These are phyloP conservation scores for Cutaneotrichosporon mucoides DNA, from an alignment of 1,284 basidiomycete genomes.

Conservation along the genomic window DNA sequence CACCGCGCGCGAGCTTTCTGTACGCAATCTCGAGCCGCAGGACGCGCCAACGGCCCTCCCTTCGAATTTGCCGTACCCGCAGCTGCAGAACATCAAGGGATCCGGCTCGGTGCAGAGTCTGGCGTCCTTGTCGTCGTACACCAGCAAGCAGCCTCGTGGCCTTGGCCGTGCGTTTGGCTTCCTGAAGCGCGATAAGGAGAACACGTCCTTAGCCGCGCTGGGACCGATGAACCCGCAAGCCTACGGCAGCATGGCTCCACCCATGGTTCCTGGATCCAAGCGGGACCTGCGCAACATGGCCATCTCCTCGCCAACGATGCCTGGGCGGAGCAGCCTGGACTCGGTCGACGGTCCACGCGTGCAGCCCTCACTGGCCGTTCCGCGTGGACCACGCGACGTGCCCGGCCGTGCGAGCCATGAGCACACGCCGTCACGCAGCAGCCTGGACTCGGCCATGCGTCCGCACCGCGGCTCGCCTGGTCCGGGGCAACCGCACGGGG, in stretches of 20 bases:
- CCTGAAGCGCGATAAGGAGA: conserved; percentile 36
- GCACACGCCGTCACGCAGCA: background rate
- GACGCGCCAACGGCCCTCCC: conserved; percentile 51
- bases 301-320: background rate
- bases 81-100: conserved; percentile 45
- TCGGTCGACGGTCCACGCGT: conserved; percentile 1
- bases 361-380: conserved; percentile 4
- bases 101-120: conserved; percentile 30
- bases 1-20: conserved; percentile 42
- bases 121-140: conserved; percentile 19
- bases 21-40: conserved; percentile 36
- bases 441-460: background rate
- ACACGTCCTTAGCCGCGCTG: conserved; percentile 4
- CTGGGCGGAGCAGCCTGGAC: background rate
- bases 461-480: background rate
- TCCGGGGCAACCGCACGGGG: conserved; percentile 3
- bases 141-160: conserved; percentile 16
- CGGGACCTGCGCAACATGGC: conserved; percentile 9
- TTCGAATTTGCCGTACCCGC: conserved; percentile 67
- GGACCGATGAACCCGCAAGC: background rate
- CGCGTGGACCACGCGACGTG: conserved; percentile 10
- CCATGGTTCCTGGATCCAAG: background rate
- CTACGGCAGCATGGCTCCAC: background rate
- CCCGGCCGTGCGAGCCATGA: conserved; percentile 8
- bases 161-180: conserved; percentile 15